Evolutionary conservation across 1,284 basidiomycete species (phyloP), one percentile per base, ranked within the genome.

Genomic region (Marasmius fiardii): DNA sequence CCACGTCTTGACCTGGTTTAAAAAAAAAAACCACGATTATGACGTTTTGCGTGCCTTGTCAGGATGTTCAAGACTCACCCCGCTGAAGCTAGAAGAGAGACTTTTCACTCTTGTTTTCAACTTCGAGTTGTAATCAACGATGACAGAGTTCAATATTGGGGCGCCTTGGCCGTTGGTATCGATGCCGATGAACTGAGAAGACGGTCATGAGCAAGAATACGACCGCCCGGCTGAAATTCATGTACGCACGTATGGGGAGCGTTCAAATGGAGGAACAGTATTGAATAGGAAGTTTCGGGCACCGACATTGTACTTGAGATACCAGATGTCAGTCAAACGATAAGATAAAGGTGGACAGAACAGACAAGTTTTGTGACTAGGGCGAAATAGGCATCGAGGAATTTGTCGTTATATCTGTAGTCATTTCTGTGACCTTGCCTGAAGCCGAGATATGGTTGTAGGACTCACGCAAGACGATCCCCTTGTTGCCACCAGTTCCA

Each of bases 221-320:
- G 39, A 28, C 26, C n/a, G 8, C 4, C 39, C 8, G 52, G 4
- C 4, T 41, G 8, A 34, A 33, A 14, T 11, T 34, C 3, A 20
- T 43, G 12, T 18, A 58, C 73, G n/a, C 61, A 81, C 81, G 66
- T 78, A 59, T 3, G 82, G 82, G 1, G 77, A 78, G 11, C 80
- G 72, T 53, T 81, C 74, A 35, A 82, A 70, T 1, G 81, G 80
- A 1, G 82, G 82, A 14, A 85, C 80, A 53, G 78, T 82, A 57
- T 79, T 71, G 65, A 82, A 85, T 43, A 84, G 74, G 74, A 83
- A 85, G 65, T 82, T 80, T 43, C 80, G 69, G 3, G 73, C 81
- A 18, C 82, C 82, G 39, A 33, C 47, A 16, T 33, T 70, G 67
- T 71, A 69, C 59, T 66, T n/a, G n/a, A n/a, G 26, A 6, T 34